Base-by-base conservation (phyloP, 768 basidiomycete species). In the Leccinum subgranulosum region DNA sequence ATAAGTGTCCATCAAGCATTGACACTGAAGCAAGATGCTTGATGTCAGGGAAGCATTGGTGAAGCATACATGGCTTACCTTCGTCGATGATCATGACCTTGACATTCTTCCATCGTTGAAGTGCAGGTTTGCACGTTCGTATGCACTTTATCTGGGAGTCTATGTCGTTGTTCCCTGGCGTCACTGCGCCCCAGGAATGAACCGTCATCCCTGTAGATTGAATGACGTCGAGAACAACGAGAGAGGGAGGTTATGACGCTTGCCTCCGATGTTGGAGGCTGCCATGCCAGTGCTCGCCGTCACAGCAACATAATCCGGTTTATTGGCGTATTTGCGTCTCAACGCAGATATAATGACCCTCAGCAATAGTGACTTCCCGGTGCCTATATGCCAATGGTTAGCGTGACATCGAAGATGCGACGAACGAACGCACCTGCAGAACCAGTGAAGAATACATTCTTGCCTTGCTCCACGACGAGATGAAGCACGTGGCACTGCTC, bases 381-480 rank as follows among this genome's bases (percentile, higher is more conserved):
- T 86, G 19, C 85, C 85, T 86, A 31, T 54, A 27, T 41, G 12
- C 51, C 12, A 14, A 10, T 49, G 3, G 27, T 36, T 14, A 56
- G 17, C n/a, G 25, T 3, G 15, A 23, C 4, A 4, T 50, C 49
- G 15, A 25, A 9, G 17, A 6, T 14, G 7, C 21, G 41, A 17
- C 9, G 2, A 33, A 21, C 15, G 23, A 45, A 27, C 12, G 51
- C 59, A 85, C 85, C 85, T n/a, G 86, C 86, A 5, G 81, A 80
- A 4, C 86, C 86, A 8, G 86, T 87, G 66, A 87, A 87, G 72
- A 88, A 87, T 15, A 88, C 76, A 49, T 72, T 85, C 71, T 82
- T 79, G 11, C 77, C 81, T 33, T 82, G 79, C 3, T 85, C 79
- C 10, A 86, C 80, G 3, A 77, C 78, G 69, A 85, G 73, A 39